phyloP scores from a whole-genome alignment of 345 rosid genomes.

The Mangifera indica region DNA sequence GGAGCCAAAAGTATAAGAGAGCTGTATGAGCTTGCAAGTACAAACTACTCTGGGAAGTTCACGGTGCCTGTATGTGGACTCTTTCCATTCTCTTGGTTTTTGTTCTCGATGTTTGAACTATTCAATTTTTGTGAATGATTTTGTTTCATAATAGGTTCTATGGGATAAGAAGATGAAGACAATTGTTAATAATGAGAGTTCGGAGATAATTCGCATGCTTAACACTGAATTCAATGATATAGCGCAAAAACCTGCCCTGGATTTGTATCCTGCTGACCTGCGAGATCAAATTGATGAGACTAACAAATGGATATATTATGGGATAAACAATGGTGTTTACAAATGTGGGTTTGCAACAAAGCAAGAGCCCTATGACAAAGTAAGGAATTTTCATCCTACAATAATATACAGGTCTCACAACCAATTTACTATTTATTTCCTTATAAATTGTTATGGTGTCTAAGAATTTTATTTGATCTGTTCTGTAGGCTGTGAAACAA shows the following conservation, averaged over 20 bases:
- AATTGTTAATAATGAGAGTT: constrained; percentile 58
- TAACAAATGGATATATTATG: constrained; percentile 50
- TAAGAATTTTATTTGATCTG: constrained; percentile 6
- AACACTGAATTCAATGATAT: constrained; percentile 51
- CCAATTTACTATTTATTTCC: not conserved
- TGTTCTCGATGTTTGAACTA: constrained; percentile 21
- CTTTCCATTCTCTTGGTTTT: not conserved
- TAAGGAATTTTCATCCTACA: constrained; percentile 21
- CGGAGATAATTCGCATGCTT: constrained; percentile 56
- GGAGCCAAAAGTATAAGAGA: constrained; percentile 76
- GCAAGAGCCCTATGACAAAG: constrained; percentile 58
- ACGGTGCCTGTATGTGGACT: constrained; percentile 77
- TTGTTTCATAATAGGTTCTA: constrained; percentile 33
- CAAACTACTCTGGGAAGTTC: constrained; percentile 73
- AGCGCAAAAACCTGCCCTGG: constrained; percentile 42
- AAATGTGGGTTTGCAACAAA: constrained; percentile 51
- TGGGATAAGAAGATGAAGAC: constrained; percentile 68
- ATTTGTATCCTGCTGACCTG: constrained; percentile 46
- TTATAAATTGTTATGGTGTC: not conserved
- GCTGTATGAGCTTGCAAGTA: constrained; percentile 76
- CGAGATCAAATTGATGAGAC: constrained; percentile 38
- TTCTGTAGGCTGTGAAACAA: constrained; percentile 61
- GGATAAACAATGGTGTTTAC: constrained; percentile 55
- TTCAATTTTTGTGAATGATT: constrained; percentile 12
- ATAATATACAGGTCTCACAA: not conserved